Evolutionary conservation across 148 eudicot genomes (phyloP).

Genomic region (Simmondsia chinensis): DNA sequence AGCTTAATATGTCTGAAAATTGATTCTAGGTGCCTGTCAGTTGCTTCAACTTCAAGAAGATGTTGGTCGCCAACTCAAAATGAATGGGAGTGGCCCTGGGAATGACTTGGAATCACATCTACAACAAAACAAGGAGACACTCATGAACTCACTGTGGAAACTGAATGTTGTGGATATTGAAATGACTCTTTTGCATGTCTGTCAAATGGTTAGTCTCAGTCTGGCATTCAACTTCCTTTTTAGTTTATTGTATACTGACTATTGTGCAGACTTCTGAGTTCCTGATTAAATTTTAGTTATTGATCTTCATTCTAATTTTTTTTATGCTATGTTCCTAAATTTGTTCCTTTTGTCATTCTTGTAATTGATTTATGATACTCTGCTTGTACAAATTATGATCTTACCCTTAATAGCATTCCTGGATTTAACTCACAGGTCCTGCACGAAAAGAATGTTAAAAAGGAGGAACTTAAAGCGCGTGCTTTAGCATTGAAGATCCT

Average conservation of each 20-base stretch:
- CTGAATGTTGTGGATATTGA: constrained; percentile 95
- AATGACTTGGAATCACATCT: constrained; percentile 66
- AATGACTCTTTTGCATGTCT: constrained; percentile 82
- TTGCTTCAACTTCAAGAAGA: constrained; percentile 93
- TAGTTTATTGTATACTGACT: too few relatives aligned
- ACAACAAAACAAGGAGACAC: constrained; percentile 53
- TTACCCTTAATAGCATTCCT: background rate
- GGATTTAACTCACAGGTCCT: constrained; percentile 43
- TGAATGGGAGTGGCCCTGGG: constrained; percentile 53
- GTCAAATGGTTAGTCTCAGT: constrained; percentile 68
- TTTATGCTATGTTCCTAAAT: background rate
- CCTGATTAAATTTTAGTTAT: too few relatives aligned
- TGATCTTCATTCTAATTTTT: too few relatives aligned
- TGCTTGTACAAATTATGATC: background rate
- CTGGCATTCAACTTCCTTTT: background rate
- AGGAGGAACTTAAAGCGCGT: constrained; percentile 75
- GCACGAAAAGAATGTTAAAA: constrained; percentile 59
- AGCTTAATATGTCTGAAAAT: background rate
- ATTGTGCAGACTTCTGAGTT: too few relatives aligned
- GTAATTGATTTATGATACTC: background rate
- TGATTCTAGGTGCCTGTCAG: constrained; percentile 66
- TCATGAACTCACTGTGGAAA: constrained; percentile 92
- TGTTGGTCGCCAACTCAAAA: constrained; percentile 43
- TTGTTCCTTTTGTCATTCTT: background rate
- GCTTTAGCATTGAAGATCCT: constrained; percentile 65